These are phyloP conservation scores for Cetraspora pellucida DNA, from an alignment of 192 early-diverging fungal genomes.

Conservation along the genomic window DNA sequence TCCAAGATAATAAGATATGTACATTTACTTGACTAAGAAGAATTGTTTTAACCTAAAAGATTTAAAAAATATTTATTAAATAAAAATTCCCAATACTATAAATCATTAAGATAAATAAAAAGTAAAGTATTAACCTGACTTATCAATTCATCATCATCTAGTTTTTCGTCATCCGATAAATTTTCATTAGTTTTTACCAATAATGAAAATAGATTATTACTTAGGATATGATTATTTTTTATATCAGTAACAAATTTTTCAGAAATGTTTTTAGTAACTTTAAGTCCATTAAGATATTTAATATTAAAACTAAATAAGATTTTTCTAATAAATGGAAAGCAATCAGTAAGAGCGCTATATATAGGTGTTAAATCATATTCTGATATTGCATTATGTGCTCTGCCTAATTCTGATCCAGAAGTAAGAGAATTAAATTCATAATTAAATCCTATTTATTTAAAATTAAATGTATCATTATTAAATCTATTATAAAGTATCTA, in stretches of 20 bases:
- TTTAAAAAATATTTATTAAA: background rate
- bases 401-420: conserved; percentile 41
- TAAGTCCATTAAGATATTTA: no score
- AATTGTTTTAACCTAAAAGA: conserved; percentile 7
- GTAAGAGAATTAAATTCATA: conserved; percentile 51
- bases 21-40: conserved; percentile 58
- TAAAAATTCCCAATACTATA: background rate
- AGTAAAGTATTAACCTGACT: conserved; percentile 31
- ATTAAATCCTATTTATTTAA: conserved; percentile 43
- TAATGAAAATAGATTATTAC: conserved; percentile 49
- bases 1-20: conserved; percentile 49
- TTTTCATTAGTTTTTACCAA: conserved; percentile 49
- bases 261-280: no score
- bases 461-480: background rate
- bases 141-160: conserved; percentile 49
- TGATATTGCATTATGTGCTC: conserved; percentile 40
- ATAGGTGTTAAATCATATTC: no score
- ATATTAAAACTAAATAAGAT: no score
- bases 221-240: conserved; percentile 26
- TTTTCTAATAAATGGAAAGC: no score
- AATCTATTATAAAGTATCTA: background rate
- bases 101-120: background rate
- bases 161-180: conserved; percentile 36
- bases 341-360: no score
- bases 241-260: no score